Evolutionary conservation across 805 yeast genomes (phyloP), one percentile per base, ranked within the genome.

Genomic region (Cyberlindnera meyerae): DNA sequence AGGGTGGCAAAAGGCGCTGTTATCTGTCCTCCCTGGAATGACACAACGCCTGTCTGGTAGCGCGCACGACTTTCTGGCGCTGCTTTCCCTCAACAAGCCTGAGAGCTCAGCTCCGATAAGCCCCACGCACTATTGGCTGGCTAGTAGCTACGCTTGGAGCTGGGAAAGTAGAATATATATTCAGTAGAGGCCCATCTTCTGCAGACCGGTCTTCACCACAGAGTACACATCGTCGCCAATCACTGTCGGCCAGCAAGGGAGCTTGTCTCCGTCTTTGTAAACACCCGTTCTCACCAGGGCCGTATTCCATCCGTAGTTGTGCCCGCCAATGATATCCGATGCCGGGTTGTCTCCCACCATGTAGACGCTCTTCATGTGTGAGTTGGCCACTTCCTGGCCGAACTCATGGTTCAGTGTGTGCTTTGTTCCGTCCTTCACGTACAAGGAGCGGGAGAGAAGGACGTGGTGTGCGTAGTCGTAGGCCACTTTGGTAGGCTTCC

Each of bases 281-380:
- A 93, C 97, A 1, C 98, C 98, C 0, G 97, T 84, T 44, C 79
- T 69, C 18, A 93, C 86, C 30, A 93, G 70, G 25, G 87, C 73
- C 11, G 93, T 79, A 33, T 82, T 77, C 97, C 97, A 93, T 4
- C 96, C 95, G 55, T 80, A 79, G 33, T 66, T 65, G 49, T 82
- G 80, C 6, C 96, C 98, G 1, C 98, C 98, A 38, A 71, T 70
- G 36, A 93, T 93, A 57, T 93, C 98, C 34, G 88, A 76, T 20
- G 81, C 93, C 4, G 97, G 97, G 58, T 93, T 93, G 61, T 93
- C 98, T 20, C 98, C 98, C 24, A 93, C 86, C 98, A 93, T 93
- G 62, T 71, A 89, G 2, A 93, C 82, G n/a, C 71, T 60, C 25
- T 66, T 63, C 49, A 82, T 68, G n/a, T 74, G 77, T 0, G 71